A percentile compares a stretch with the other conserved stretches of the same genome.
These are phyloP conservation scores for Wickerhamomyces sydowiorum DNA, from an alignment of 805 yeast species.

Conservation along the genomic window DNA sequence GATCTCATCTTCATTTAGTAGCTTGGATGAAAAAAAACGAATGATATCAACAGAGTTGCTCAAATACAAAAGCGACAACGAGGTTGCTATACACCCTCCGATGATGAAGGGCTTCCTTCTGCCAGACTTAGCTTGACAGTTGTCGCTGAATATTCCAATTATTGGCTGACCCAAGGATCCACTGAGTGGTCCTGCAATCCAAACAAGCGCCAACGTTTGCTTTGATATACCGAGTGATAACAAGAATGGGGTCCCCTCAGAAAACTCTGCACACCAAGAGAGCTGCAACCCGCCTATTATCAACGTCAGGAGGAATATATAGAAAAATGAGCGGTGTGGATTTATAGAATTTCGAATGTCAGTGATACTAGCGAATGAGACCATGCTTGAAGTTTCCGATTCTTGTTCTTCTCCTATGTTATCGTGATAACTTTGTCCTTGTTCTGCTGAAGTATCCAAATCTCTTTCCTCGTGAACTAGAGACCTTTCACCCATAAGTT, in stretches of 20 bases:
- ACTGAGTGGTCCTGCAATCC: constrained; percentile 65
- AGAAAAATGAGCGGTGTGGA: constrained; percentile 38
- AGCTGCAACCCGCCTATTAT: constrained; percentile 54
- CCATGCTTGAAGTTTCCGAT: constrained; percentile 3
- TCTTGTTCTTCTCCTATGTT: background rate
- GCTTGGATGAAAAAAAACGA: constrained; percentile 23
- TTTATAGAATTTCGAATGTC: constrained; percentile 28
- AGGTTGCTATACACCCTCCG: constrained; percentile 46
- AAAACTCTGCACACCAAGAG: constrained; percentile 63
- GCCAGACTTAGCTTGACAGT: constrained; percentile 38
- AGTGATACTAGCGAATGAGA: constrained; percentile 9
- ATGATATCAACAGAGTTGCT: constrained; percentile 41
- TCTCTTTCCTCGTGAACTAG: background rate
- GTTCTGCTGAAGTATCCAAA: background rate
- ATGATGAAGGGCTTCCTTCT: constrained; percentile 53
- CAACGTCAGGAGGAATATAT: constrained; percentile 40
- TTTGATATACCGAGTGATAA: constrained; percentile 59
- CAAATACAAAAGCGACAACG: constrained; percentile 36
- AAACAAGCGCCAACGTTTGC: constrained; percentile 46
- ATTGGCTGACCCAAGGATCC: constrained; percentile 63
- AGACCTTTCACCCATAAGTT: too few species aligned
- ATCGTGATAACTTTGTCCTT: background rate
- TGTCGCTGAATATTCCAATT: constrained; percentile 54
- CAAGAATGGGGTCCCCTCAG: constrained; percentile 57
- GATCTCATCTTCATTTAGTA: constrained; percentile 16